These are phyloP conservation scores for Epicoccum sorghinum DNA, from an alignment of 2,329 filamentous ascomycete genomes.

Conservation along the genomic window DNA sequence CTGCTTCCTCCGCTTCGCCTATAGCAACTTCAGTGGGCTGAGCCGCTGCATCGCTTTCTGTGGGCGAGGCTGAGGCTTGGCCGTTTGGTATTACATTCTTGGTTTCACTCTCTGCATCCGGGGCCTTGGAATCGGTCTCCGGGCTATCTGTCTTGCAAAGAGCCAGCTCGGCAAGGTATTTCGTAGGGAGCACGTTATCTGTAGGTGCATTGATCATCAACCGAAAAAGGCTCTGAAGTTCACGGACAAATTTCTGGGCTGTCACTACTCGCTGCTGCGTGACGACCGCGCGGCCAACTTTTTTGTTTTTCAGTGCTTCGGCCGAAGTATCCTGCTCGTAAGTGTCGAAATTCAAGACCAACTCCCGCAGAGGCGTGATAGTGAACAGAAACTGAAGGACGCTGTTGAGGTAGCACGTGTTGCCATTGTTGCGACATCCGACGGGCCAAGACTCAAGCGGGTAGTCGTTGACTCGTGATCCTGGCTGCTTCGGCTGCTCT, in stretches of 20 bases:
- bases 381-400: conserved; percentile 95
- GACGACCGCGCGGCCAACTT: conserved; percentile 76
- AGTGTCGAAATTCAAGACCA: conserved; percentile 77
- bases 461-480: conserved; percentile 30
- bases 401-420: conserved; percentile 98
- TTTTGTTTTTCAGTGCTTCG: conserved; percentile 67
- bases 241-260: conserved; percentile 76
- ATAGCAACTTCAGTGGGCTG: conserved; percentile 33
- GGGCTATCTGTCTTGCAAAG: conserved; percentile 64
- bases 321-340: conserved; percentile 72
- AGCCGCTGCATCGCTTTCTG: conserved; percentile 4
- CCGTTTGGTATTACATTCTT: conserved; percentile 53
- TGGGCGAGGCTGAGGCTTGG: conserved; percentile 50
- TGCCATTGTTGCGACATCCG: conserved; percentile 90
- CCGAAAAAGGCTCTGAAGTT: conserved; percentile 73
- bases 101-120: conserved; percentile 50
- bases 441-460: conserved; percentile 69
- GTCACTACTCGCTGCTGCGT: conserved; percentile 62
- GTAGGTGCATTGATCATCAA: conserved; percentile 69
- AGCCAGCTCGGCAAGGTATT: conserved; percentile 80
- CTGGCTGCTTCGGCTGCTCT: conserved; percentile 18
- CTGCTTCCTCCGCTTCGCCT: conserved; percentile 20
- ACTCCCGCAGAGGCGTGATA: conserved; percentile 77
- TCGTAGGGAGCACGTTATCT: conserved; percentile 71
- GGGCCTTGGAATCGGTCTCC: conserved; percentile 43